Evolutionary conservation across 2,329 filamentous ascomycete genomes (phyloP).

Genomic region (Emergomyces orientalis): DNA sequence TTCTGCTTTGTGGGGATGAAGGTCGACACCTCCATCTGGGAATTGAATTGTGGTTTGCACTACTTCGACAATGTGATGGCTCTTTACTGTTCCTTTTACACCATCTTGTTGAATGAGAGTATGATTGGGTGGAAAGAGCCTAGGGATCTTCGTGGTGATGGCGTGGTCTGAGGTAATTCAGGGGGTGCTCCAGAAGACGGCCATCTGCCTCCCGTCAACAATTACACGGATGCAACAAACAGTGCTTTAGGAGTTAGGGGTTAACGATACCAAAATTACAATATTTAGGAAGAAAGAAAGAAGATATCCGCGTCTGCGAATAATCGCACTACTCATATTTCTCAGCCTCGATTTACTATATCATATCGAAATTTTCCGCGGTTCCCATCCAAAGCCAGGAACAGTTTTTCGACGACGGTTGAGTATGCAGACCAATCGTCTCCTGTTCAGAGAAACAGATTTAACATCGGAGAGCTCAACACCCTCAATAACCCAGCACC

Average conservation of each 20-base stretch:
- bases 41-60: constrained; percentile 50
- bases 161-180: constrained; percentile 12
- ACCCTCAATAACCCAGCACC: background rate
- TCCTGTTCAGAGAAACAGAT: background rate
- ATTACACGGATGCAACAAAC: background rate
- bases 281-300: background rate
- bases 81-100: constrained; percentile 54
- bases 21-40: constrained; percentile 46
- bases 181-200: background rate
- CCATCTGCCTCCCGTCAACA: background rate
- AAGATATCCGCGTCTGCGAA: background rate
- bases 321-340: background rate
- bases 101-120: constrained; percentile 57
- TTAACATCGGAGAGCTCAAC: background rate
- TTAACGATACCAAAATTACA: background rate
- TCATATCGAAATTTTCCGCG: background rate
- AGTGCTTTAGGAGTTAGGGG: background rate
- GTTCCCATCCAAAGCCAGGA: background rate
- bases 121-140: constrained; percentile 60
- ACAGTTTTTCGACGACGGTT: background rate
- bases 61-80: constrained; percentile 54
- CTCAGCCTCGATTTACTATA: too few species aligned
- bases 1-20: constrained; percentile 58
- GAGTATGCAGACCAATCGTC: background rate
- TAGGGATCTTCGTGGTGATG: constrained; percentile 18